phyloP scores from a whole-genome alignment of 129 eudicot species.

The Tanacetum coccineum region DNA sequence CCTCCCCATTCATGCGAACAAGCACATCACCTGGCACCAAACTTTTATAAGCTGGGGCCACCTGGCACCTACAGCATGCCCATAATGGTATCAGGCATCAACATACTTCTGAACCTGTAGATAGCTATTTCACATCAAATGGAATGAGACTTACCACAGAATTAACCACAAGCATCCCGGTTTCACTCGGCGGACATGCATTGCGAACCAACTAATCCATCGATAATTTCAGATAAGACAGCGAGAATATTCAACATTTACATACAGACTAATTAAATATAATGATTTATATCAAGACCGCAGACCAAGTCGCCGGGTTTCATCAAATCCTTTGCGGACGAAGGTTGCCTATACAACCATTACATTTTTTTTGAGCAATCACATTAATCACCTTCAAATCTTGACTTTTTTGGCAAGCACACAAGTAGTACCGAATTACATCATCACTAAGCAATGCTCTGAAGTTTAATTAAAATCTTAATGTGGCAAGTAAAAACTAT shows the following conservation, averaged over 20 bases:
- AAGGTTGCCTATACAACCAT: conserved; percentile 63
- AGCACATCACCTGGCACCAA: conserved; percentile 97
- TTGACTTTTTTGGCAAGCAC: not conserved
- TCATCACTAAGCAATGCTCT: conserved; percentile 3
- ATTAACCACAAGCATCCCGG: conserved; percentile 98
- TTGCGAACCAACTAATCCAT: conserved; percentile 78
- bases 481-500: not conserved
- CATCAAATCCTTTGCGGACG: conserved; percentile 97
- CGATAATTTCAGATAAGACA: conserved; percentile 16
- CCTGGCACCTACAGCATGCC: conserved; percentile 78
- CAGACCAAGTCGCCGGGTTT: conserved; percentile 92
- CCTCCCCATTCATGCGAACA: conserved; percentile 84
- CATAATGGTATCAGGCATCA: conserved; percentile 15
- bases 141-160: conserved; percentile 64
- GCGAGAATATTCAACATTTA: not conserved
- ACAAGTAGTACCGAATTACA: not conserved
- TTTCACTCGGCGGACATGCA: conserved; percentile 85
- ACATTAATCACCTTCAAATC: not conserved
- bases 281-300: not conserved
- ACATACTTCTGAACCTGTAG: conserved; percentile 4
- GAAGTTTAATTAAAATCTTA: not conserved
- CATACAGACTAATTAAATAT: not conserved
- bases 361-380: no score
- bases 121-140: conserved; percentile 16
- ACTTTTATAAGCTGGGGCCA: conserved; percentile 81